These are phyloP conservation scores for Beauveria brongniartii DNA, from an alignment of 2,329 filamentous ascomycete genomes.

Conservation along the genomic window DNA sequence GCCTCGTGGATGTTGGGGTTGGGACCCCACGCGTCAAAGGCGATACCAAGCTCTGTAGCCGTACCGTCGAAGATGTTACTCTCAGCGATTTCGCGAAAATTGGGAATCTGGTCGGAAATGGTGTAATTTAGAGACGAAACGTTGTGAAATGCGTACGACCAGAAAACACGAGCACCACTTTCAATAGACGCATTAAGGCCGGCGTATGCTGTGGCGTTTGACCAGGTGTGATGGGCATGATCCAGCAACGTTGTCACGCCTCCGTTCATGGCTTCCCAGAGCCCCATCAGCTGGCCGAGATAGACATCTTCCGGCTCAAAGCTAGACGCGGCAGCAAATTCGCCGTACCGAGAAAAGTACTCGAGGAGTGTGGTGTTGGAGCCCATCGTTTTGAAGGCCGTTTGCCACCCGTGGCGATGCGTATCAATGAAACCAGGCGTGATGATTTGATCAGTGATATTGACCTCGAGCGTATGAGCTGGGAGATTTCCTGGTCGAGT, in stretches of 20 bases:
- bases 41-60: conserved; percentile 31
- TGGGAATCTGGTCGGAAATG: conserved; percentile 28
- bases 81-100: conserved; percentile 30
- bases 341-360: conserved; percentile 30
- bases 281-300: neutral
- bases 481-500: neutral
- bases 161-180: conserved; percentile 40
- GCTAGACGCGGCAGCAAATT: conserved; percentile 23
- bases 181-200: conserved; percentile 39
- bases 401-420: conserved; percentile 49
- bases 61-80: conserved; percentile 19
- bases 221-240: conserved; percentile 6
- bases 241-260: conserved; percentile 8
- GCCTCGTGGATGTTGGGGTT: conserved; percentile 21
- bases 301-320: conserved; percentile 4
- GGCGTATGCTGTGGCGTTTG: conserved; percentile 26
- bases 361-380: conserved; percentile 42
- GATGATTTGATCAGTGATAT: conserved; percentile 43
- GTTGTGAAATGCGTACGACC: conserved; percentile 35
- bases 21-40: conserved; percentile 31
- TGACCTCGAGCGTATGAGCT: conserved; percentile 29
- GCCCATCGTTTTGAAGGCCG: conserved; percentile 42
- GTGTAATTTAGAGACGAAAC: conserved; percentile 21
- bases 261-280: neutral
- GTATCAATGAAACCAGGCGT: conserved; percentile 50